Conservation (phyloP, 345 rosid genomes). For the Eutrema japonicum region DNA sequence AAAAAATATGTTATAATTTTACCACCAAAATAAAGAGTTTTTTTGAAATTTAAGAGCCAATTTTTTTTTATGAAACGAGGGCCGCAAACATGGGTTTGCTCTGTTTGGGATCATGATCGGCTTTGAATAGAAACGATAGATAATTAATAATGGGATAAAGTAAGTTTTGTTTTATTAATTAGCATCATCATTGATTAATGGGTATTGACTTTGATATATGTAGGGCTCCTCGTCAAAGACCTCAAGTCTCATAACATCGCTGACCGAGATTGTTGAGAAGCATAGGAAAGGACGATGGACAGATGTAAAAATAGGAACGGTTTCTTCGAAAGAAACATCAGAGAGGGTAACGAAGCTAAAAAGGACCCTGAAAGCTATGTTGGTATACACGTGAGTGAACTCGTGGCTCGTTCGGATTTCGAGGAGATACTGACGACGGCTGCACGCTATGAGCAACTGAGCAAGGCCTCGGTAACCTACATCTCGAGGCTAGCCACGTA, state of each 20-base stretch:
- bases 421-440: conserved; percentile 2
- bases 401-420: conserved; percentile 18
- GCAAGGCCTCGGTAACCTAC: not conserved
- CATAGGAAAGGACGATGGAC: conserved; percentile 1
- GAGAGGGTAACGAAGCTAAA: conserved; percentile 11
- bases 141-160: not conserved
- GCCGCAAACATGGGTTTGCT: too few species aligned
- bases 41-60: too few species aligned
- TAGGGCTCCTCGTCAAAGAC: conserved; percentile 23
- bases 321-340: not conserved
- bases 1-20: too few species aligned
- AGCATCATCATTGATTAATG: not conserved
- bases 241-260: conserved; percentile 30
- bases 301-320: not conserved
- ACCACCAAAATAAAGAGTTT: too few species aligned
- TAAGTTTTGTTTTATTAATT: not conserved
- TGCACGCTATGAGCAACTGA: conserved; percentile 21
- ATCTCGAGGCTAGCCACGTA: conserved; percentile 32
- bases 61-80: too few species aligned
- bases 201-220: not conserved
- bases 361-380: not conserved
- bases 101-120: too few species aligned
- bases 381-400: not conserved
- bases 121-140: not conserved
- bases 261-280: conserved; percentile 6